Evolutionary conservation across 2,329 filamentous ascomycete genomes (phyloP).

Genomic region (Colletotrichum brevisporum): DNA sequence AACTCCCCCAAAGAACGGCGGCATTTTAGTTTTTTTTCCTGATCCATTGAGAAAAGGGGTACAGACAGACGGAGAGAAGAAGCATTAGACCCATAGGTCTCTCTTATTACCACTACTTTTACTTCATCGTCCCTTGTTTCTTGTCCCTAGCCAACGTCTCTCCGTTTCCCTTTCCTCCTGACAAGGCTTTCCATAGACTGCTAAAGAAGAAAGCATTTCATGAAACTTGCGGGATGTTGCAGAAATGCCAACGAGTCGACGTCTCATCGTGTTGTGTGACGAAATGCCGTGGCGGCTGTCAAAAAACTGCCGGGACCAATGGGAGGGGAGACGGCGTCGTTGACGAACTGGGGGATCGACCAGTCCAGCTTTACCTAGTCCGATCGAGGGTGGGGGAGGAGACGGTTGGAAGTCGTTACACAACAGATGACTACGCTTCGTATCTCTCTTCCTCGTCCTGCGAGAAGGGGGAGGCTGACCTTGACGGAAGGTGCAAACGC

Average conservation of each 20-base stretch:
- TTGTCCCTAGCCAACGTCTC: no score
- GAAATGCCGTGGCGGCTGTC: neutral
- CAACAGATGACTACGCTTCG: conserved; percentile 34
- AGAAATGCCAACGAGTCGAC: neutral
- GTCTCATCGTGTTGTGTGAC: neutral
- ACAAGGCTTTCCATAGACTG: conserved; percentile 32
- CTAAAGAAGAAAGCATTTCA: conserved; percentile 23
- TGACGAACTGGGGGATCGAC: conserved; percentile 29
- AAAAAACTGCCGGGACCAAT: conserved; percentile 28
- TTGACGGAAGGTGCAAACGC: neutral
- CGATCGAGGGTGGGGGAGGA: conserved; percentile 1
- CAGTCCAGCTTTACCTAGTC: conserved; percentile 6
- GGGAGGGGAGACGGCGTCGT: conserved; percentile 11
- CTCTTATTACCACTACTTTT: conserved; percentile 15
- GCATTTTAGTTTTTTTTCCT: conserved; percentile 21
- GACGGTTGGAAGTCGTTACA: conserved; percentile 32
- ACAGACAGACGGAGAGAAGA: conserved; percentile 16
- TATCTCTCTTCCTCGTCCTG: conserved; percentile 14
- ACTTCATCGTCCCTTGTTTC: conserved; percentile 8
- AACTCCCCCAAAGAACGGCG: conserved; percentile 15
- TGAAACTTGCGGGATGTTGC: neutral
- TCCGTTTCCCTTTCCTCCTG: conserved; percentile 4
- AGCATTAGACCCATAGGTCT: conserved; percentile 36
- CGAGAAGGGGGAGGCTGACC: no score
- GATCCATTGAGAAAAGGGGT: conserved; percentile 23